Conservation (phyloP, 2,329 filamentous ascomycete species). For the Aspergillus tamarii region DNA sequence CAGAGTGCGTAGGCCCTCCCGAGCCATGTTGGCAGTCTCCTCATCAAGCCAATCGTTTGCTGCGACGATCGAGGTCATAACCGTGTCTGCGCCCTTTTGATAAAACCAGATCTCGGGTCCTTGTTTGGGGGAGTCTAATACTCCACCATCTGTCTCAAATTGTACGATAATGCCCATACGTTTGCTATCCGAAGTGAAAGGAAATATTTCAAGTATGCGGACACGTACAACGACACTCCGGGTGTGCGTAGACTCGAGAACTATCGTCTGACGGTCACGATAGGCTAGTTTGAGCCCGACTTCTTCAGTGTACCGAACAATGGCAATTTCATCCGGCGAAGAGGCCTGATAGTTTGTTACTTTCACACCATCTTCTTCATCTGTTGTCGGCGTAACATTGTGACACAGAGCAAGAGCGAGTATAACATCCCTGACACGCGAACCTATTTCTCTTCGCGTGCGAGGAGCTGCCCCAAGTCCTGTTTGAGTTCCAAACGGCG, state of each 20-base stretch:
- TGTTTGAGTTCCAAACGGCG: constrained; percentile 65
- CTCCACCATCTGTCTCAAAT: constrained; percentile 66
- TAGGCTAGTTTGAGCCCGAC: constrained; percentile 83
- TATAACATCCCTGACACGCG: constrained; percentile 89
- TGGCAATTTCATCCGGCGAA: constrained; percentile 96
- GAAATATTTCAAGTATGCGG: constrained; percentile 89
- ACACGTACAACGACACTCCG: constrained; percentile 78
- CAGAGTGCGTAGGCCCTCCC: constrained; percentile 89
- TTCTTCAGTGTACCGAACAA: constrained; percentile 91
- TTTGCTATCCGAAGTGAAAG: constrained; percentile 97
- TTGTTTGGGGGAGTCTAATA: constrained; percentile 53
- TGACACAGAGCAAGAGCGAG: constrained; percentile 91
- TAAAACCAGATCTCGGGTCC: constrained; percentile 94
- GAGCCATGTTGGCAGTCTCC: constrained; percentile 98
- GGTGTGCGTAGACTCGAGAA: constrained; percentile 75
- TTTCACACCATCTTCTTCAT: constrained; percentile 76
- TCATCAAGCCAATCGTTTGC: constrained; percentile 99
- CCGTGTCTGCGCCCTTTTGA: constrained; percentile 96
- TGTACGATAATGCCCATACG: constrained; percentile 97
- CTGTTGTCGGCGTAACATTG: constrained; percentile 90
- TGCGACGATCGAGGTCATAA: constrained; percentile 94
- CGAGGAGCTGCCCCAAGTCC: constrained; percentile 67
- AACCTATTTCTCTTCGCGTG: constrained; percentile 89
- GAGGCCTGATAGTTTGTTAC: constrained; percentile 93
- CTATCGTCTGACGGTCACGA: constrained; percentile 85